Conservation (phyloP, 129 eudicot genomes). For the Lonicera japonica region DNA sequence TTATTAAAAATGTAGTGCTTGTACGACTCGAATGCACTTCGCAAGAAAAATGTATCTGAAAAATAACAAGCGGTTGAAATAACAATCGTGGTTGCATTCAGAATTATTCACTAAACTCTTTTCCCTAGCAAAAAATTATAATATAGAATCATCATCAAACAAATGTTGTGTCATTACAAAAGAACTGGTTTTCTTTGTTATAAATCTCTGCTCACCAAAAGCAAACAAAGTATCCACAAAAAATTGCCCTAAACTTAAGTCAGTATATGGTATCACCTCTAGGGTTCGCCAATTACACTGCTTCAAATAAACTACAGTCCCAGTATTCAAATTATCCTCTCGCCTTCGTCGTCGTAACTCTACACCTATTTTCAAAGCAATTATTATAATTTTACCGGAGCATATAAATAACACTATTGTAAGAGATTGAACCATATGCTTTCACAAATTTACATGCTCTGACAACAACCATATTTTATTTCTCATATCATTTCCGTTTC, state of each 20-base stretch:
- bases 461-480: not conserved
- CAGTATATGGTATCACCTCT: not conserved
- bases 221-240: not conserved
- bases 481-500: constrained; percentile 65
- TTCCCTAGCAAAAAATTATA: too few species aligned
- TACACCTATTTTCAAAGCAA: too few species aligned
- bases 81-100: too few species aligned
- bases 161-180: not conserved
- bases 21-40: too few species aligned
- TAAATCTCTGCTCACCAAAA: not conserved
- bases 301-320: not conserved
- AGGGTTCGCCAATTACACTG: not conserved
- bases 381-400: too few species aligned
- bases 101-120: too few species aligned
- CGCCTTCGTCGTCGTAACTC: not conserved
- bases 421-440: too few species aligned
- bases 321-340: not conserved
- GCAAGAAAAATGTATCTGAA: too few species aligned
- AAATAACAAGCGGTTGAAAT: too few species aligned
- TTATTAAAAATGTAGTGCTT: too few species aligned
- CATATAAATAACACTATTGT: too few species aligned
- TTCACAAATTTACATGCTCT: too few species aligned
- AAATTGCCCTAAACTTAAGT: not conserved
- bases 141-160: constrained; percentile 34
- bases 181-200: not conserved